Conservation (phyloP, 176 grass and related monocot species). For the Themeda triandra region DNA sequence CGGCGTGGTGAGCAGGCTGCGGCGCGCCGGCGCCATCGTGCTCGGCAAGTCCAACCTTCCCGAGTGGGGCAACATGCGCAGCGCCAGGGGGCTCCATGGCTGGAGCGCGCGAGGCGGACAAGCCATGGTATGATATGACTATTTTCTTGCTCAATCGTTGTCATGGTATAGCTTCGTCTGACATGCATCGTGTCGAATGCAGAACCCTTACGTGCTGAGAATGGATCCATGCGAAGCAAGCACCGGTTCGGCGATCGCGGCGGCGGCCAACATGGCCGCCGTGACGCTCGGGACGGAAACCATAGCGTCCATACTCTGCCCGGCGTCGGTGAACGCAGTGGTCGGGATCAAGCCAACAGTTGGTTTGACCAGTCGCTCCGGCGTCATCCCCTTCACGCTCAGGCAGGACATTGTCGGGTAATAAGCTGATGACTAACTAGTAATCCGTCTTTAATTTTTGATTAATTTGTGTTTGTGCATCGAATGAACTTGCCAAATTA, state of each 20-base stretch:
- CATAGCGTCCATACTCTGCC: constrained; percentile 61
- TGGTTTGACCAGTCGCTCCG: constrained; percentile 60
- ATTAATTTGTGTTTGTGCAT: background rate
- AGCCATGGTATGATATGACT: background rate
- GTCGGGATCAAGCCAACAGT: constrained; percentile 74
- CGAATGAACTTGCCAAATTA: too few species aligned
- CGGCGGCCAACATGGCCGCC: constrained; percentile 51
- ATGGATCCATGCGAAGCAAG: background rate
- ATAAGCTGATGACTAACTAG: too few species aligned
- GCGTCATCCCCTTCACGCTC: constrained; percentile 44
- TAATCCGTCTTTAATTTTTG: too few species aligned
- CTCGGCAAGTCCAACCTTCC: constrained; percentile 56
- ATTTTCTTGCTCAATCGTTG: too few species aligned
- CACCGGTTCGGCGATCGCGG: constrained; percentile 47
- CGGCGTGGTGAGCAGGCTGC: constrained; percentile 42
- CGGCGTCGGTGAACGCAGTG: constrained; percentile 45
- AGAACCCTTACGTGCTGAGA: background rate
- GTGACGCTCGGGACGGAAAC: constrained; percentile 72
- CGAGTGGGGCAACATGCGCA: constrained; percentile 53
- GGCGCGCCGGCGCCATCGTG: constrained; percentile 49
- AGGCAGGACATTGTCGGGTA: constrained; percentile 66
- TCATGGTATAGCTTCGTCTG: too few species aligned
- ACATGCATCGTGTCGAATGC: background rate
- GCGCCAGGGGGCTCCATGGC: background rate
- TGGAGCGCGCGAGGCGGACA: constrained; percentile 64